Evolutionary conservation across 1,284 basidiomycete genomes (phyloP), one percentile per base, ranked within the genome.

Genomic region (Cryptococcus sp.): DNA sequence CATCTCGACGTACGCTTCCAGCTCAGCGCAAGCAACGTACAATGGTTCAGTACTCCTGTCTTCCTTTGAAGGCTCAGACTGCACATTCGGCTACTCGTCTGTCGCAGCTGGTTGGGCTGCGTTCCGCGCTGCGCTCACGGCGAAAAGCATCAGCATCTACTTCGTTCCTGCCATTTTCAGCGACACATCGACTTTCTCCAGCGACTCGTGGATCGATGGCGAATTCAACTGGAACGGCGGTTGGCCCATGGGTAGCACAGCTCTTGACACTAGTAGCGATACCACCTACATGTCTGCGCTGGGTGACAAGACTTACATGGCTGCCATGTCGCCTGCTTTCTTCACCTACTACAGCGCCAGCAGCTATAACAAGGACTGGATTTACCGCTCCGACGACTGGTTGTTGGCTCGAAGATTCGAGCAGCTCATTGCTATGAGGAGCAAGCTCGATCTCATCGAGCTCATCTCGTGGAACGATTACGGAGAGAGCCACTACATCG

Each of bases 1-100:
- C 55, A 84, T 89, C 59, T 81, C 81, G 11, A 80, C 80, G 11
- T 86, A 85, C 63, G 78, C 84, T 0, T 68, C 75, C 7, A 84
- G 86, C 67, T 81, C 87, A 0, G 86, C 85, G 54, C 88, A 91
- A 68, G 79, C 89, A 46, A 84, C 83, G 63, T 74, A 81, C 56
- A 54, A 70, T 8, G 78, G 79, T 52, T 82, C 81, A 39, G 82
- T 85, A 3, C 83, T 91, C 46, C 86, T 87, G 3, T 88, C 87
- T 0, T 89, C 88, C 1, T 93, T 93, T 73, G 78, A 88, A 1
- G 90, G 90, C 17, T 85, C 89, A 66, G 73, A 79, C 26, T 91
- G 88, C 72, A 80, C 76, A 0, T 91, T 91, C 69, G 89, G 89
- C 46, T 83, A 84, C 67, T 72, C 68, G 0, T 64, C 61, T 10